Evolutionary conservation across 2,329 filamentous ascomycete genomes (phyloP), one percentile per base, ranked within the genome.

Genomic region (Cordyceps javanica): DNA sequence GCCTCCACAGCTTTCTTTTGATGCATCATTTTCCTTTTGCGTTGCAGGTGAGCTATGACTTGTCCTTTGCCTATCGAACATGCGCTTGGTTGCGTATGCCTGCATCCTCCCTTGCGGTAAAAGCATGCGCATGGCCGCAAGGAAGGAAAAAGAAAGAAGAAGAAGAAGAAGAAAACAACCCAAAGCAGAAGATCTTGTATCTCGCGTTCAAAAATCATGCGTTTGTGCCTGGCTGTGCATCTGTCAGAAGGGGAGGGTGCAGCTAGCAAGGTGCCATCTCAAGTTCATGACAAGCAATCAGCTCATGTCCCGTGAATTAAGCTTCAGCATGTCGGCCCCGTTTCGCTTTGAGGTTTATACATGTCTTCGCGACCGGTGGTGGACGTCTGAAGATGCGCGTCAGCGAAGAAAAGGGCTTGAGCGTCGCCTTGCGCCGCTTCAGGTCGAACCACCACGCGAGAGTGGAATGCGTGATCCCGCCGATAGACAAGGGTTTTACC

Each of bases 241-340:
- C 25, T 44, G 26, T 23, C 19, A 39, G 28, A 44, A 38, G n/a
- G 52, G 52, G 52, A 55, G 52, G 52, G 52, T 55, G 52, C 41
- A 13, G 3, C 21, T 55, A 46, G 23, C 52, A 55, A 46, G 30
- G 19, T 45, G 39, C 28, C 39, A 55, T 44, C 52, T 23, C 21
- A 45, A 45, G 41, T 30, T 11, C 50, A 42, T 53, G 38, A 11
- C 46, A n/a, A 41, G 21, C 36, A 9, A 41, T 32, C n/a, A 52
- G 49, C 34, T 39, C 25, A 16, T 30, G 36, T 41, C n/a, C 13
- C 49, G 19, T 21, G 38, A 21, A 19, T 51, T 26, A 26, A 39
- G 7, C 25, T 44, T 34, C n/a, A 23, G 38, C 19, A 21, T 38
- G 28, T 34, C 32, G 32, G 13, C n/a, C 39, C 14, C 26, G n/a